Evolutionary conservation across 2,329 filamentous ascomycete species (phyloP).

Genomic region (Sclerotinia minor): DNA sequence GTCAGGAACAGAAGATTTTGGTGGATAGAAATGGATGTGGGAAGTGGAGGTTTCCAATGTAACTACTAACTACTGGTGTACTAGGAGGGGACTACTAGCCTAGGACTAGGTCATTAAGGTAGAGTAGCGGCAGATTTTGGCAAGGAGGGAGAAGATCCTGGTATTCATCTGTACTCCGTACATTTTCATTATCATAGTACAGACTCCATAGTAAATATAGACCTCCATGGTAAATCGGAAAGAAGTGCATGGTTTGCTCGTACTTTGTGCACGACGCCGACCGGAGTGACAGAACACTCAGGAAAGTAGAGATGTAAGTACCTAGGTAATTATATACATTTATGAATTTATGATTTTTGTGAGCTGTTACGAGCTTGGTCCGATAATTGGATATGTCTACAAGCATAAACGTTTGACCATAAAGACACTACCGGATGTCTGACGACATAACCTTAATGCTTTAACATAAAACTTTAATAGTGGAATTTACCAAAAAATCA

Average conservation of each 20-base stretch:
- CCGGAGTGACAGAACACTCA: too few species aligned
- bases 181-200: too few species aligned
- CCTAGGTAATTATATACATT: background rate
- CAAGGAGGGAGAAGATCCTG: background rate
- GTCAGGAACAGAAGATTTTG: background rate
- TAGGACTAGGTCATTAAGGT: too few species aligned
- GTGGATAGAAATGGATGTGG: background rate
- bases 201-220: background rate
- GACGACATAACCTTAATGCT: too few species aligned
- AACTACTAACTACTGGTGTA: background rate
- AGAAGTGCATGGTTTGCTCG: constrained; percentile 4
- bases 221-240: background rate
- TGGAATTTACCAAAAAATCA: too few species aligned
- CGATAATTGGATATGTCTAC: background rate
- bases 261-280: constrained; percentile 6
- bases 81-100: too few species aligned
- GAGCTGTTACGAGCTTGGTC: background rate
- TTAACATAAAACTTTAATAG: too few species aligned
- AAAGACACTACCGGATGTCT: too few species aligned
- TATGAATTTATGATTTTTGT: too few species aligned
- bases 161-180: background rate
- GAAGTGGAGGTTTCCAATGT: background rate
- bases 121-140: too few species aligned
- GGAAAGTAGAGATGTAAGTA: too few species aligned
- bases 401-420: background rate